Conservation (phyloP, 805 yeast genomes). For the Myxozyma lipomycoides region DNA sequence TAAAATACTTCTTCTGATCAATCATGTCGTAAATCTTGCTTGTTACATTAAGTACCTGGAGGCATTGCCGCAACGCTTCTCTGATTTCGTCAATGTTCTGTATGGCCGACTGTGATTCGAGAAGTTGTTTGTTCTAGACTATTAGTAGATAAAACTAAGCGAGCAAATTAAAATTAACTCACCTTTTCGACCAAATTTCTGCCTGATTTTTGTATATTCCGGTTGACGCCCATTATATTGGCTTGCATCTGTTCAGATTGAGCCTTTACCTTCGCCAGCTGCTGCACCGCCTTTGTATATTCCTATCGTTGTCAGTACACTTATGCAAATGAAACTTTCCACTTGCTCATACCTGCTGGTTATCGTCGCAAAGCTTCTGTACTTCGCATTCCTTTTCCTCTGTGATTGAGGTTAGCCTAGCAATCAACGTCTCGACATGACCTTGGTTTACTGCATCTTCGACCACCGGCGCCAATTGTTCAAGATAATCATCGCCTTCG, state of each 20-base stretch:
- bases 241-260: slow-evolving; percentile 54
- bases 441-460: slow-evolving; percentile 56
- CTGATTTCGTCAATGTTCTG: slow-evolving; percentile 68
- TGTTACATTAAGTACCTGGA: slow-evolving; percentile 79
- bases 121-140: slow-evolving; percentile 50
- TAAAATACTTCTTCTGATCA: slow-evolving; percentile 68
- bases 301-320: too few species aligned
- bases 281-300: slow-evolving; percentile 48
- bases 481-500: slow-evolving; percentile 59
- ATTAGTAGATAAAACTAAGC: neutral
- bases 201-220: slow-evolving; percentile 61
- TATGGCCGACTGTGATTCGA: slow-evolving; percentile 60
- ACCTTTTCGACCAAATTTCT: slow-evolving; percentile 51
- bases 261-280: slow-evolving; percentile 57
- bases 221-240: slow-evolving; percentile 56
- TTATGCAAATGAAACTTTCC: neutral
- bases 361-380: slow-evolving; percentile 55
- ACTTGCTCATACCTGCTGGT: slow-evolving; percentile 42
- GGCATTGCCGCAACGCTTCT: slow-evolving; percentile 62
- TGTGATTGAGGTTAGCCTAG: slow-evolving; percentile 54
- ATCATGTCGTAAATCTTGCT: slow-evolving; percentile 81
- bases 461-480: slow-evolving; percentile 73
- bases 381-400: slow-evolving; percentile 59
- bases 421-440: slow-evolving; percentile 54
- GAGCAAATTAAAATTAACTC: slow-evolving; percentile 9